Base-by-base conservation (phyloP, 139 green algal genomes). In the Desmodesmus armatus region DNA sequence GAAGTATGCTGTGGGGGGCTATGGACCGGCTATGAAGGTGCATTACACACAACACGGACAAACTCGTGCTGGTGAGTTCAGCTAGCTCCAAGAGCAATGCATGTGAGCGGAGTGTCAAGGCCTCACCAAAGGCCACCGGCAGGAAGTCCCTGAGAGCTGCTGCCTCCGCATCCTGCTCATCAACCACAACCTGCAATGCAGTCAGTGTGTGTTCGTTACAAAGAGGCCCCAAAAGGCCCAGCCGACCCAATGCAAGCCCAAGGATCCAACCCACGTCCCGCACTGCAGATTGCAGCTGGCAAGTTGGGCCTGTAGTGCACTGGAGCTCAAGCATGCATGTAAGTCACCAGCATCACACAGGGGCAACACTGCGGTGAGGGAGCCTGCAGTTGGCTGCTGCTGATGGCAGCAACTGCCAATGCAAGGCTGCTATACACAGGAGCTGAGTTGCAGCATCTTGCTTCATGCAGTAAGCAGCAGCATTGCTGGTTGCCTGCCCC, bases 121-220 rank as follows among this genome's bases (percentile, higher is more conserved):
- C 62, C 90, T 51, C 31, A 93, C 90, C 91, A 85, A 94, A 94
- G 5, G 87, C 82, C 73, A 92, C 87, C 6, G 91, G 91, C 60
- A 95, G 87, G 13, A 87, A 73, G 5, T 78, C 55, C 1, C 91
- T 65, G 21, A 94, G 17, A 0, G 35, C 47, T 27, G 90, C 92
- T 67, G 91, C 85, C 51, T 85, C 60, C 9, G 43, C 63, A 53
- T 92, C 87, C 3, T 43, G 3, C 66, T 88, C 87, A 40, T 90
- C 76, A 35, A 73, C 63, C 37, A 83, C 76, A 29, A 75, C 65
- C 43, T 80, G 71, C 44, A 44, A 1, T 6, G 25, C 11, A 39
- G 33, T 27, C 44, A 81, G n/a, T n/a, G n/a, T n/a, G n/a, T n/a
- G n/a, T n/a, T n/a, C 15, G 33, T 55, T 5, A 17, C 75, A 63